Evolutionary conservation across 768 basidiomycete genomes (phyloP).

Genomic region (Tylopilus felleus): DNA sequence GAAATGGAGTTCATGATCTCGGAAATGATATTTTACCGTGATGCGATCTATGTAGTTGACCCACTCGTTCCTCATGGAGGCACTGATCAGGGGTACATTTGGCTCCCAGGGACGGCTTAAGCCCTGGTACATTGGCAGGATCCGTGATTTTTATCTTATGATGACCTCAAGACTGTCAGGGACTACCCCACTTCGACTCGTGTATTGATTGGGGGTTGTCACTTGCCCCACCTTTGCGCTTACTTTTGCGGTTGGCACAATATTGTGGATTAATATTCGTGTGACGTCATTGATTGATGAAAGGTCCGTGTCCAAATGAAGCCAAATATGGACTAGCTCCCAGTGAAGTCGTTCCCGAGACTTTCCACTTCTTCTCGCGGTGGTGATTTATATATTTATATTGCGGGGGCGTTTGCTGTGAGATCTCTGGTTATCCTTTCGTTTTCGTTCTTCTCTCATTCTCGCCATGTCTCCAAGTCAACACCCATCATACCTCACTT

Average conservation of each 20-base stretch:
- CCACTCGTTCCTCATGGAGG: not conserved
- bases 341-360: not conserved
- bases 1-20: not conserved
- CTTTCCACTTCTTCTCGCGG: conserved; percentile 1
- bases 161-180: not conserved
- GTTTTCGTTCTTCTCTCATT: not conserved
- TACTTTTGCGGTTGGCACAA: too few relatives aligned
- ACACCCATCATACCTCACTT: conserved; percentile 14
- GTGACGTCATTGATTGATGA: conserved; percentile 27
- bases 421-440: not conserved
- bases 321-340: not conserved
- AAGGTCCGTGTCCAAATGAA: conserved; percentile 6
- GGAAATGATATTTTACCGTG: not conserved
- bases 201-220: not conserved
- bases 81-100: not conserved
- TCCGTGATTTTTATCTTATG: not conserved
- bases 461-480: conserved; percentile 23
- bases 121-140: not conserved
- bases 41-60: not conserved
- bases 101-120: not conserved
- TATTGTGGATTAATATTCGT: not conserved
- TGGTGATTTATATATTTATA: conserved; percentile 23
- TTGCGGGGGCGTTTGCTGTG: not conserved
- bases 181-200: not conserved
- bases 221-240: not conserved